Evolutionary conservation across 192 early-diverging fungal genomes (phyloP).

Genomic region (Rhizophagus prolifer): DNA sequence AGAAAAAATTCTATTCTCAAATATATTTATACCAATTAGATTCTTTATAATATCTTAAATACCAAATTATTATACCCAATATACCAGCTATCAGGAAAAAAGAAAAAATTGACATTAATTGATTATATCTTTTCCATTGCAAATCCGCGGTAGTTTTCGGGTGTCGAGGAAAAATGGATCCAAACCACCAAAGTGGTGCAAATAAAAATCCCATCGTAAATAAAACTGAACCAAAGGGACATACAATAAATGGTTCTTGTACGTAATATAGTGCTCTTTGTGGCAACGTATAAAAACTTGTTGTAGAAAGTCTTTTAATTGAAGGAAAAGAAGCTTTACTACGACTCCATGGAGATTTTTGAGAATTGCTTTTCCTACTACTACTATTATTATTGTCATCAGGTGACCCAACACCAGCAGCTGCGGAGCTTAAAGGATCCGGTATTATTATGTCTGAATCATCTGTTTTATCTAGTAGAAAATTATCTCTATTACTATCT

Average conservation of each 20-base stretch:
- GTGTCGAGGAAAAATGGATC: constrained; percentile 33
- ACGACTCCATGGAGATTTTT: not conserved
- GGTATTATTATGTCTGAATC: not conserved
- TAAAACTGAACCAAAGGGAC: constrained; percentile 22
- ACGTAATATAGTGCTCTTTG: not conserved
- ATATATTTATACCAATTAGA: not conserved
- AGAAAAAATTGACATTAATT: constrained; percentile 32
- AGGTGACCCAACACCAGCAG: constrained; percentile 6
- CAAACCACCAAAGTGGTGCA: constrained; percentile 30
- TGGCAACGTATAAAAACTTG: not conserved
- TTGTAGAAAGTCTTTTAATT: not conserved
- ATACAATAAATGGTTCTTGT: not conserved
- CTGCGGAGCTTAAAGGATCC: constrained; percentile 3
- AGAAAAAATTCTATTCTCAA: not conserved
- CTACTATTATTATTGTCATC: not conserved
- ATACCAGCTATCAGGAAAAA: constrained; percentile 28
- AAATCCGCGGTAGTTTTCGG: not conserved
- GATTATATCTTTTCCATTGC: constrained; percentile 35
- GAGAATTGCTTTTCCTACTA: not conserved
- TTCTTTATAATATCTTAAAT: constrained; percentile 21
- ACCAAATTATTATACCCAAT: constrained; percentile 31
- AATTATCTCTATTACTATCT: not conserved
- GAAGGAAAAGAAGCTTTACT: not conserved
- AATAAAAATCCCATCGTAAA: constrained; percentile 34
- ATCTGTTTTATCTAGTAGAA: not conserved